Evolutionary conservation across 352 stramenopile species (phyloP), one percentile per base, ranked within the genome.

Genomic region (Blastocystis hominis): DNA sequence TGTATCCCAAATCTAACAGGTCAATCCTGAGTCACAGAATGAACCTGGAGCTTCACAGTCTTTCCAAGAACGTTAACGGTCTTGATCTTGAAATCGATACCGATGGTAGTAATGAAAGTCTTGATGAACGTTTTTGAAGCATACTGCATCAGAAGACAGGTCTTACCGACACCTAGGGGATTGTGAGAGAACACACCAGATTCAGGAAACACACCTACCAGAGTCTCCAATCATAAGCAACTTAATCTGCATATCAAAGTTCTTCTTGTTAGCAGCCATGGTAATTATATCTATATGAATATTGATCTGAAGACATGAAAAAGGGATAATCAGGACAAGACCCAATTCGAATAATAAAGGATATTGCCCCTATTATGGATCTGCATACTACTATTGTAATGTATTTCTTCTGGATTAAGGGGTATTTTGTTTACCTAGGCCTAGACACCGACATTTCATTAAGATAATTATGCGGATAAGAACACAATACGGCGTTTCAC

Each of bases 241-340:
- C 89, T 98, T 98, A 89, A 98, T 97, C 91, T 98, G 95, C 93
- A 98, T 97, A 89, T 97, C 95, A 88, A 97, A 97, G 15, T 92
- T 93, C 89, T 95, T 95, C 50, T 95, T 93, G 91, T 95, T 92
- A 86, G 92, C 92, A 80, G 93, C 93, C 93, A 95, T 95, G 56
- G 76, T 90, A 63, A 30, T 77, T 59, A n/a, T 44, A 42, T 72
- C 34, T 72, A 34, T 15, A 72, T 44, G 62, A 44, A 72, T n/a
- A 72, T 72, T 59, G 50, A 59, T 59, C 50, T 59, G 50, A 59
- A 59, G 50, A 59, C 50, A 59, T 59, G 50, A 59, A 59, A 59
- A 72, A 46, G 24, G 62, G 62, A 42, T 38, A 72, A 47, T 72
- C 17, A 42, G 62, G 62, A 38, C 62, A 72, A 34, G 15, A 47